A percentile compares a stretch with the other conserved stretches of the same genome.
These are phyloP conservation scores for Blastomyces gilchristii DNA, from an alignment of 2,329 filamentous ascomycete genomes.

Conservation along the genomic window DNA sequence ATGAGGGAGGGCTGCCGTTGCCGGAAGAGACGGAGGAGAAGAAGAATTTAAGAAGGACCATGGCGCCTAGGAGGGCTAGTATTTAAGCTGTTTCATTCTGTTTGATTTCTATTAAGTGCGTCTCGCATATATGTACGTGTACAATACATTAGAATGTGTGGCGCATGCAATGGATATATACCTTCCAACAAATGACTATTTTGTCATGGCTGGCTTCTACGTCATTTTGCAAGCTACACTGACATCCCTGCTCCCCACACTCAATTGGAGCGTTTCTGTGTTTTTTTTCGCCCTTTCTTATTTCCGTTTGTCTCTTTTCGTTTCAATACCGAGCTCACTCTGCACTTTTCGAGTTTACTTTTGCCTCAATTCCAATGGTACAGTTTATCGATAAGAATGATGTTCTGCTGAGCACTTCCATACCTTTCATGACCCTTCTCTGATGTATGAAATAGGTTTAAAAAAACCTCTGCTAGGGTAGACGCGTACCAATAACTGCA, in stretches of 20 bases:
- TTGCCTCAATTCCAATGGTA: not conserved
- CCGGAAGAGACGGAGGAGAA: slow-evolving; percentile 66
- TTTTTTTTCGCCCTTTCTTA: not conserved
- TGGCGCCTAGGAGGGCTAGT: slow-evolving; percentile 68
- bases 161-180: not conserved
- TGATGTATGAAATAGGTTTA: not conserved
- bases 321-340: not conserved
- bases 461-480: not conserved
- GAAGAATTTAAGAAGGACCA: slow-evolving; percentile 63
- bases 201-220: not conserved
- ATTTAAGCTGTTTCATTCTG: slow-evolving; percentile 40
- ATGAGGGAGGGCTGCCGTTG: slow-evolving; percentile 63
- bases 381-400: not conserved
- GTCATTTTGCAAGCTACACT: not conserved
- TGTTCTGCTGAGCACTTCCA: not conserved
- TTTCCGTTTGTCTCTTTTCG: not conserved
- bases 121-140: not conserved
- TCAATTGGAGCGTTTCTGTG: not conserved
- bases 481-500: not conserved
- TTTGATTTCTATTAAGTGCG: not conserved
- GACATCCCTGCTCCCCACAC: not conserved
- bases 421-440: not conserved
- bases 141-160: not conserved
- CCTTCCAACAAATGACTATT: not conserved
- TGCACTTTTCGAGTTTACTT: not conserved